Conservation (phyloP, 2,329 filamentous ascomycete species). For the Scedosporium apiospermum region DNA sequence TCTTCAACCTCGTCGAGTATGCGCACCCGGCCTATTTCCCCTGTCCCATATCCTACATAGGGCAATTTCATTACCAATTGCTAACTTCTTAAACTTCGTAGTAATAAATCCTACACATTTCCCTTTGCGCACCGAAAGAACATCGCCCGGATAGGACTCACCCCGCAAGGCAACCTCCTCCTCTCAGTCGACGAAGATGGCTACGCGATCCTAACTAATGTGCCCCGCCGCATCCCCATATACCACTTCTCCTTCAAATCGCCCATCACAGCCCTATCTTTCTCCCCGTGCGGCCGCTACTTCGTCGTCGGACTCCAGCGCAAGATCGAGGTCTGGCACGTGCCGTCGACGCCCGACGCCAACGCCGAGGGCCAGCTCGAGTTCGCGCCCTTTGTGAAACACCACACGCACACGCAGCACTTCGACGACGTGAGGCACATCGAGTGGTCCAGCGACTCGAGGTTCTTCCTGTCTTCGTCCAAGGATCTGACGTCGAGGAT, state of each 20-base stretch:
- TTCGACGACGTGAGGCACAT: slow-evolving; percentile 80
- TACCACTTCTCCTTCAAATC: slow-evolving; percentile 94
- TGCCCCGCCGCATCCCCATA: slow-evolving; percentile 73
- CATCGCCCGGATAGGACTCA: slow-evolving; percentile 78
- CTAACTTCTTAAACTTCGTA: slow-evolving; percentile 20
- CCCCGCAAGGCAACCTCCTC: slow-evolving; percentile 82
- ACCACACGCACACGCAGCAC: slow-evolving; percentile 79
- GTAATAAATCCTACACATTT: slow-evolving; percentile 80
- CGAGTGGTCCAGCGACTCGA: slow-evolving; percentile 91
- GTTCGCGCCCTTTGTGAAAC: slow-evolving; percentile 87
- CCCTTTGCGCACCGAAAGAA: slow-evolving; percentile 92
- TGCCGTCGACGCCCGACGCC: slow-evolving; percentile 78
- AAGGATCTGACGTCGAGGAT: slow-evolving; percentile 89
- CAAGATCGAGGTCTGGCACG: slow-evolving; percentile 91
- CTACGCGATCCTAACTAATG: slow-evolving; percentile 84
- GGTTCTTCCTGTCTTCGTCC: slow-evolving; percentile 87
- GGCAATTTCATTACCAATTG: too few species aligned
- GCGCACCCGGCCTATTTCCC: too few species aligned
- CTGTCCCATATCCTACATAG: too few species aligned
- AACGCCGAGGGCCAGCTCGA: slow-evolving; percentile 75
- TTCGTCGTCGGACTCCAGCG: slow-evolving; percentile 85
- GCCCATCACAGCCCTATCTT: slow-evolving; percentile 73
- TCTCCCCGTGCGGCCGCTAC: slow-evolving; percentile 82
- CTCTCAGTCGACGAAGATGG: slow-evolving; percentile 93
- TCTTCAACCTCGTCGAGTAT: slow-evolving; percentile 94